phyloP scores from a whole-genome alignment of 1,139 yeast genomes.

The Tardiomyces blankii region DNA sequence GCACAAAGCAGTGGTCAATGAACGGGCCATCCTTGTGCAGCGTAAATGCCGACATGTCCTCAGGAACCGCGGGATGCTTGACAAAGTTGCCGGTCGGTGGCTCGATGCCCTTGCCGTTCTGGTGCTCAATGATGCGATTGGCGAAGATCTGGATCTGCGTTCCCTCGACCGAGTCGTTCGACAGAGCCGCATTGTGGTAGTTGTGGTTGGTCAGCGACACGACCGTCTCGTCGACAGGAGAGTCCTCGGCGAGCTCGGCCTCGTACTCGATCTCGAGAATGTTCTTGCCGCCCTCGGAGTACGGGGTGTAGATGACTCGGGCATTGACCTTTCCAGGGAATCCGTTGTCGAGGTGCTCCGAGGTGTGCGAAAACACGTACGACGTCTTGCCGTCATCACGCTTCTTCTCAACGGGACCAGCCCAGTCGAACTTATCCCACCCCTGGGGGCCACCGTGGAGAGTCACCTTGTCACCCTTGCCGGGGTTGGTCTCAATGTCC shows the following conservation, averaged over 20 bases:
- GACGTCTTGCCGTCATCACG: constrained; percentile 26
- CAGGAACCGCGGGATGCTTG: constrained; percentile 19
- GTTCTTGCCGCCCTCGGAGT: constrained; percentile 20
- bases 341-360: constrained; percentile 38
- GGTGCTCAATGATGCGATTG: constrained; percentile 26
- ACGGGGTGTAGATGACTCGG: constrained; percentile 33
- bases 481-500: constrained; percentile 35
- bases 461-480: constrained; percentile 25
- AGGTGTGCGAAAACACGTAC: constrained; percentile 21
- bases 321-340: constrained; percentile 45
- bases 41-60: constrained; percentile 12
- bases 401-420: constrained; percentile 36
- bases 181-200: constrained; percentile 32
- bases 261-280: constrained; percentile 37
- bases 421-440: constrained; percentile 35
- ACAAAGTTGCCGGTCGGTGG: constrained; percentile 43
- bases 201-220: constrained; percentile 56
- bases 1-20: constrained; percentile 44
- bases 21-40: constrained; percentile 23
- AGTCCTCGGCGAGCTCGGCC: constrained; percentile 32
- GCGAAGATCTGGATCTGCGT: constrained; percentile 23
- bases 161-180: constrained; percentile 19
- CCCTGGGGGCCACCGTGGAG: constrained; percentile 46
- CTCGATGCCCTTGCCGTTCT: constrained; percentile 23
- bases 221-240: constrained; percentile 35